Percentiles rank a stretch among this genome's conserved stretches.
These are phyloP conservation scores for Flaveria bidentis DNA, from an alignment of 129 eudicot genomes.

Conservation along the genomic window DNA sequence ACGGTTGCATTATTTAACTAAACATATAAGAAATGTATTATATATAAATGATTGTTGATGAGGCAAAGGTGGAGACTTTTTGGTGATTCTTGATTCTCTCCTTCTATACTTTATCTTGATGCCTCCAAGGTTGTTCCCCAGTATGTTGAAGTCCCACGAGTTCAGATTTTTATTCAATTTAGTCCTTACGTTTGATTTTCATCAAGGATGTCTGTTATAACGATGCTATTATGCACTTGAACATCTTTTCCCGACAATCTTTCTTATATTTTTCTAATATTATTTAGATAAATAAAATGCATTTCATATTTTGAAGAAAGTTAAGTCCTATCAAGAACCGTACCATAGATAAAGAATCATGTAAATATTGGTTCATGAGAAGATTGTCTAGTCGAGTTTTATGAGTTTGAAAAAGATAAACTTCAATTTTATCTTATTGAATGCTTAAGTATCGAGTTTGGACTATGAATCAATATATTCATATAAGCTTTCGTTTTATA, in stretches of 20 bases:
- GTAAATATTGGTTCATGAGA: not conserved
- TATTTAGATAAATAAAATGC: not conserved
- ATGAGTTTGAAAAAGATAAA: not conserved
- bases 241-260: not conserved
- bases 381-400: not conserved
- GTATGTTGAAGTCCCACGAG: constrained; percentile 11
- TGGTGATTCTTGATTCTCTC: constrained; percentile 27
- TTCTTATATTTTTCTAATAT: not conserved
- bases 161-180: not conserved
- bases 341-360: not conserved
- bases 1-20: not conserved
- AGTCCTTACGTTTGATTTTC: not conserved
- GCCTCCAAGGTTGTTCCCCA: constrained; percentile 26
- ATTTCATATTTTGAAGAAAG: not conserved
- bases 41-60: constrained; percentile 13
- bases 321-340: not conserved
- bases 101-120: constrained; percentile 13
- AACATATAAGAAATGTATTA: not conserved
- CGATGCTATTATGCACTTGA: not conserved
- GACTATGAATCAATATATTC: not conserved
- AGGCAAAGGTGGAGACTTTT: constrained; percentile 35
- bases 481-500: not conserved
- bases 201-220: too few species aligned
- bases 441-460: not conserved
- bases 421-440: not conserved